phyloP scores from a whole-genome alignment of 2,329 filamentous ascomycete genomes.

The Aspergillus clavatus region DNA sequence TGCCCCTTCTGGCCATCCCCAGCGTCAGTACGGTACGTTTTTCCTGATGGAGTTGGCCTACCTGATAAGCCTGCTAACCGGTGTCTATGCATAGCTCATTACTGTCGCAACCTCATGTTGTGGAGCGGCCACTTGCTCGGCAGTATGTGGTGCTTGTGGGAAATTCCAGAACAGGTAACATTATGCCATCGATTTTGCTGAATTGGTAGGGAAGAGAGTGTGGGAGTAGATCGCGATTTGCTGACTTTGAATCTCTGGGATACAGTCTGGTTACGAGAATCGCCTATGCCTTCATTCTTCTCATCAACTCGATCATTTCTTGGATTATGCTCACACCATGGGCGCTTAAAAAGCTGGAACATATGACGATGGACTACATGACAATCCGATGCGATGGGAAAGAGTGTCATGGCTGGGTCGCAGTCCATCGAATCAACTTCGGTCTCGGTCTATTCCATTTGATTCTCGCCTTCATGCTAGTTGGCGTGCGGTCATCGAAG shows the following conservation, averaged over 20 bases:
- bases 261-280: slow-evolving; percentile 89
- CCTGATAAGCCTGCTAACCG: slow-evolving; percentile 10
- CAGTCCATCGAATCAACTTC: slow-evolving; percentile 96
- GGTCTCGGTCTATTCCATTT: slow-evolving; percentile 92
- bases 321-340: slow-evolving; percentile 99
- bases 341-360: slow-evolving; percentile 93
- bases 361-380: slow-evolving; percentile 91
- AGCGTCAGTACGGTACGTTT: slow-evolving; percentile 74
- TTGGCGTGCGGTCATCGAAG: slow-evolving; percentile 82
- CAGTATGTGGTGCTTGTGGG: slow-evolving; percentile 90
- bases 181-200: slow-evolving; percentile 11
- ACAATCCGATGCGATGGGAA: slow-evolving; percentile 88
- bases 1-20: slow-evolving; percentile 84
- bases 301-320: slow-evolving; percentile 92
- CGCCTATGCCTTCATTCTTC: slow-evolving; percentile 87
- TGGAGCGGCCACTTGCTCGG: slow-evolving; percentile 92
- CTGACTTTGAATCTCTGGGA: slow-evolving; percentile 18
- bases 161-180: slow-evolving; percentile 89
- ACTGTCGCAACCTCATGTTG: slow-evolving; percentile 87
- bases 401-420: slow-evolving; percentile 90
- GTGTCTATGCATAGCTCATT: slow-evolving; percentile 52
- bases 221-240: neutral
- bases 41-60: slow-evolving; percentile 6
- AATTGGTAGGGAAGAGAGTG: slow-evolving; percentile 1
- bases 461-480: slow-evolving; percentile 73